Conservation (phyloP, 495 filamentous ascomycete genomes). For the Lentithecium fluviatile region DNA sequence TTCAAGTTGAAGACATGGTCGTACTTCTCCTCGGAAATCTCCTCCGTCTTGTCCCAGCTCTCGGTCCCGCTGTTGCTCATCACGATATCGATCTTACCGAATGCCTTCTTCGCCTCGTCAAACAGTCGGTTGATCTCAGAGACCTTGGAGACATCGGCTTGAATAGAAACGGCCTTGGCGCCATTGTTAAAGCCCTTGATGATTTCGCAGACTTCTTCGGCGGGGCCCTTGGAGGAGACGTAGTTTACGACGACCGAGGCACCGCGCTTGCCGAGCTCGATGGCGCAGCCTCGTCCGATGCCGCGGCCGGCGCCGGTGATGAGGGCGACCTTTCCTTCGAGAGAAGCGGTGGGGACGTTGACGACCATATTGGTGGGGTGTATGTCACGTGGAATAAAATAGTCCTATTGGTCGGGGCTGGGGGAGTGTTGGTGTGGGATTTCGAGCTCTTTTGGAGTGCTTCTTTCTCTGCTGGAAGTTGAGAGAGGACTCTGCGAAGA, state of each 20-base stretch:
- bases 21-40: conserved; percentile 72
- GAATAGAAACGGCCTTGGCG: conserved; percentile 60
- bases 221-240: conserved; percentile 59
- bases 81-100: conserved; percentile 73
- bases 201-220: conserved; percentile 61
- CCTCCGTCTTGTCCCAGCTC: conserved; percentile 60
- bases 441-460: neutral
- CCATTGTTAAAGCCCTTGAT: conserved; percentile 60
- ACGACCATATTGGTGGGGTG: conserved; percentile 30
- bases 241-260: conserved; percentile 79
- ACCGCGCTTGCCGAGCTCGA: conserved; percentile 71
- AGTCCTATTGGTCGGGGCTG: neutral
- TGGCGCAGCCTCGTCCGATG: conserved; percentile 72
- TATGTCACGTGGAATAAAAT: conserved; percentile 10
- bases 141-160: conserved; percentile 71
- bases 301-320: conserved; percentile 58
- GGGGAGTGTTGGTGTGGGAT: conserved; percentile 1
- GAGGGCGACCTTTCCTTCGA: conserved; percentile 69
- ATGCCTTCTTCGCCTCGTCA: conserved; percentile 60
- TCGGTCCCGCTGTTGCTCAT: conserved; percentile 68
- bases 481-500: conserved; percentile 5
- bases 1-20: conserved; percentile 77
- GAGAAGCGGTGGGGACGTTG: conserved; percentile 42
- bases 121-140: conserved; percentile 65
- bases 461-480: conserved; percentile 2